A percentile compares a stretch with the other conserved stretches of the same genome.
These are phyloP conservation scores for Salvia rosmarinus DNA, from an alignment of 257 asterid genomes.

Conservation along the genomic window DNA sequence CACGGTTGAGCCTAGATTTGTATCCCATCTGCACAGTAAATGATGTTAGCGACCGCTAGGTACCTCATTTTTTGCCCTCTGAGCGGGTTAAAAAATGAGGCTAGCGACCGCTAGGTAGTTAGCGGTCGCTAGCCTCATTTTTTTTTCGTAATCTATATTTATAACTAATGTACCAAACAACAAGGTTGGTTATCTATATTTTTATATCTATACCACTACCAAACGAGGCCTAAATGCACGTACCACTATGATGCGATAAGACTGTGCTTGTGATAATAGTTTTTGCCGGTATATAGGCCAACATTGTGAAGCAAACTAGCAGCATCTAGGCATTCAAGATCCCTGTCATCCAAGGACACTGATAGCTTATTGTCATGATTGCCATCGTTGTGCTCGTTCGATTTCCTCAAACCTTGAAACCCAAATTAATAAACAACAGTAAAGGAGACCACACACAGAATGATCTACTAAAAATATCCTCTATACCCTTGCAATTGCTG, in stretches of 20 bases:
- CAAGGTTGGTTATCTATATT: too few species aligned
- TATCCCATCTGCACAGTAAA: too few species aligned
- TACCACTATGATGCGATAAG: conserved; percentile 60
- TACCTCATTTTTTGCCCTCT: too few species aligned
- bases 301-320: conserved; percentile 83
- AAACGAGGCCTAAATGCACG: not conserved
- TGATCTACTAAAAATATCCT: conserved; percentile 17
- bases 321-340: conserved; percentile 82
- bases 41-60: too few species aligned
- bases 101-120: too few species aligned
- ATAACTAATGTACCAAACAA: too few species aligned
- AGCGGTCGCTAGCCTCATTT: too few species aligned
- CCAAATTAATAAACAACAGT: conserved; percentile 33
- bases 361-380: conserved; percentile 29
- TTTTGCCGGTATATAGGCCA: conserved; percentile 70
- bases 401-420: conserved; percentile 55
- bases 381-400: conserved; percentile 36
- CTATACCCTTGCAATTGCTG: conserved; percentile 60
- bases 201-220: too few species aligned
- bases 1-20: too few species aligned
- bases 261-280: conserved; percentile 80
- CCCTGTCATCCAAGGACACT: conserved; percentile 50
- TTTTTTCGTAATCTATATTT: too few species aligned
- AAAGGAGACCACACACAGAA: conserved; percentile 1
- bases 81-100: too few species aligned